A percentile compares a stretch with the other conserved stretches of the same genome.
phyloP scores from a whole-genome alignment of 148 eudicot genomes.

The Rhododendron simsii region DNA sequence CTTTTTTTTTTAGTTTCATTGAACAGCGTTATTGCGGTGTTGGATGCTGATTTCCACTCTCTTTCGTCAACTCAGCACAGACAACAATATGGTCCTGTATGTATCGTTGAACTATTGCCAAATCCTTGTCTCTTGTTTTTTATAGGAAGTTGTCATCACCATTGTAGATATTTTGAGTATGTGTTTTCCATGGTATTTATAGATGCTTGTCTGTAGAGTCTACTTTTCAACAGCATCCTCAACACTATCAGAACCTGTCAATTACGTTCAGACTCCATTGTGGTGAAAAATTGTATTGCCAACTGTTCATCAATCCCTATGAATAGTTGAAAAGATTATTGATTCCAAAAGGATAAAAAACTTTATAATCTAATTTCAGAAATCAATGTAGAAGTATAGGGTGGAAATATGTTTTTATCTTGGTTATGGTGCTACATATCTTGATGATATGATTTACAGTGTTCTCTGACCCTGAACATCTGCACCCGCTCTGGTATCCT shows the following conservation, averaged over 20 bases:
- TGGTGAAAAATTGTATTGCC: neutral
- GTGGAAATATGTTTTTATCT: neutral
- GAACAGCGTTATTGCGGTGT: slow-evolving; percentile 94
- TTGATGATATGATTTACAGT: neutral
- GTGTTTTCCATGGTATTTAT: neutral
- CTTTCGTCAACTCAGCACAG: slow-evolving; percentile 93
- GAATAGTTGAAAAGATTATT: neutral
- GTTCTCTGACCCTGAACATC: slow-evolving; percentile 5
- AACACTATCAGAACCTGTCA: neutral
- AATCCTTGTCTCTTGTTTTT: neutral
- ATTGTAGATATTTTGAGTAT: neutral
- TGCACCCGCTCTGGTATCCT: neutral
- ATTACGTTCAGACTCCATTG: neutral
- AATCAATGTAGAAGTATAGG: neutral
- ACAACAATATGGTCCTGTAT: slow-evolving; percentile 94
- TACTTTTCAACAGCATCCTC: neutral
- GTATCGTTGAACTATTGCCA: slow-evolving; percentile 22
- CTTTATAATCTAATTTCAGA: neutral
- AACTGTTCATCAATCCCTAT: neutral
- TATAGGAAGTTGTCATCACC: neutral
- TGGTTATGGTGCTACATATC: neutral
- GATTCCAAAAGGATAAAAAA: neutral
- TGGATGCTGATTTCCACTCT: slow-evolving; percentile 98
- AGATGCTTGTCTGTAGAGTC: neutral
- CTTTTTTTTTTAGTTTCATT: slow-evolving; percentile 65